Percentiles rank a stretch among this genome's conserved stretches.
Conservation (phyloP, 495 filamentous ascomycete genomes). For the Paragyromitra xinjiangensis region DNA sequence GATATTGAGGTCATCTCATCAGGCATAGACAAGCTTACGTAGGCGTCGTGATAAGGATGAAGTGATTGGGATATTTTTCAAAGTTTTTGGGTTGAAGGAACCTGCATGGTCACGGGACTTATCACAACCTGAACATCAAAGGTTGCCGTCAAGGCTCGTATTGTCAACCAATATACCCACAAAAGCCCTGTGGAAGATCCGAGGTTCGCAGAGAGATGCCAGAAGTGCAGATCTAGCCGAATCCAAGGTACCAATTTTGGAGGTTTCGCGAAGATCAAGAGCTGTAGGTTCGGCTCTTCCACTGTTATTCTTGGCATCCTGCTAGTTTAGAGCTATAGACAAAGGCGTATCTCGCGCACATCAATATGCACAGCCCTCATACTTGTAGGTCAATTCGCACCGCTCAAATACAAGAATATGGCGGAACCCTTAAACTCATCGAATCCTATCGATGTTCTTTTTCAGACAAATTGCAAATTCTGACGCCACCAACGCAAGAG, state of each 20-base stretch:
- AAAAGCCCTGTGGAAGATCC: neutral
- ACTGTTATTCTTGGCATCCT: no score
- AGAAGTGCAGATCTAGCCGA: neutral
- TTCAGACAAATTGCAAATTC: no score
- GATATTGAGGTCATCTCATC: constrained; percentile 37
- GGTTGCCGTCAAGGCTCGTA: neutral
- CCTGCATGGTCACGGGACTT: neutral
- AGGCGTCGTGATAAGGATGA: neutral
- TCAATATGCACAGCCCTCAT: no score
- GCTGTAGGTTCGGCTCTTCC: no score
- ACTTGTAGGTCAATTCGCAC: no score
- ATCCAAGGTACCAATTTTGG: neutral
- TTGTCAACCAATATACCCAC: neutral
- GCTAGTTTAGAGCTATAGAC: no score
- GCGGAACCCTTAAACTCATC: no score
- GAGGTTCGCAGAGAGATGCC: neutral
- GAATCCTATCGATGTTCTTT: no score
- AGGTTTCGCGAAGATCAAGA: no score
- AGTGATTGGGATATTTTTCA: neutral
- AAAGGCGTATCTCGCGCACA: no score
- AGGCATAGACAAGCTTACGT: neutral
- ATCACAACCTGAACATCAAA: neutral
- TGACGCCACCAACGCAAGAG: no score
- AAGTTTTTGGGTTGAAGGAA: neutral
- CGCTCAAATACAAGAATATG: no score